Base-by-base conservation (phyloP, 2,329 filamentous ascomycete species). In the Botrytis squamosa region DNA sequence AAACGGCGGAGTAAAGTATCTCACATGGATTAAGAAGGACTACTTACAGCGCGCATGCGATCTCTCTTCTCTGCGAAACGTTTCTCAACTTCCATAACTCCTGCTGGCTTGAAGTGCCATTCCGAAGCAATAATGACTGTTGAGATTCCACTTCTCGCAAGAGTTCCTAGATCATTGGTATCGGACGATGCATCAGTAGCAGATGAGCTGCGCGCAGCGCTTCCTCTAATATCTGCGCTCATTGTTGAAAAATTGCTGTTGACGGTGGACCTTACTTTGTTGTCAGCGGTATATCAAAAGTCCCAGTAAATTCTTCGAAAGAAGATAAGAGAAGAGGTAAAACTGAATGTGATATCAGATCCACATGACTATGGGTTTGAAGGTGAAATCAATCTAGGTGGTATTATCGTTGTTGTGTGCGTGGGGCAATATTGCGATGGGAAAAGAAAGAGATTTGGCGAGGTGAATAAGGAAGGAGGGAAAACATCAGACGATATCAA, bases 91-190 rank as follows among this genome's bases (percentile, higher is more conserved):
- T 71, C 55, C 33, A 70, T 64, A 6, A 80, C 72, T 36, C 76
- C 78, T 4, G 75, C 72, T n/a, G 75, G 76, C 20, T 75, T 76
- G 60, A 78, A 79, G 52, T 75, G 70, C 75, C 76, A 78, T 67
- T 78, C 75, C n/a, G 65, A 73, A 8, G 74, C 74, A 74, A 78
- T 76, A 38, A 74, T 42, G 33, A 75, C 49, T 40, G 52, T 4
- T 29, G 44, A 46, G 7, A 62, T 57, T 9, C 49, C 33, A 71
- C 16, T 38, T 25, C 42, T 73, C 12, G 55, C 55, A 49, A 62
- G 46, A 55, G 20, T 38, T 52, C 57, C 68, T 20, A 59, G 5
- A 59, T 49, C 59, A 33, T 33, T 52, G 29, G 25, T 44, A n/a
- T 52, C 52, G 40, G 25, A 68, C 9, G 46, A 63, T 22, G 20